A percentile compares a stretch with the other conserved stretches of the same genome.
These are phyloP conservation scores for Orbilia blumenaviensis DNA, from an alignment of 2,329 filamentous ascomycete species.

Conservation along the genomic window DNA sequence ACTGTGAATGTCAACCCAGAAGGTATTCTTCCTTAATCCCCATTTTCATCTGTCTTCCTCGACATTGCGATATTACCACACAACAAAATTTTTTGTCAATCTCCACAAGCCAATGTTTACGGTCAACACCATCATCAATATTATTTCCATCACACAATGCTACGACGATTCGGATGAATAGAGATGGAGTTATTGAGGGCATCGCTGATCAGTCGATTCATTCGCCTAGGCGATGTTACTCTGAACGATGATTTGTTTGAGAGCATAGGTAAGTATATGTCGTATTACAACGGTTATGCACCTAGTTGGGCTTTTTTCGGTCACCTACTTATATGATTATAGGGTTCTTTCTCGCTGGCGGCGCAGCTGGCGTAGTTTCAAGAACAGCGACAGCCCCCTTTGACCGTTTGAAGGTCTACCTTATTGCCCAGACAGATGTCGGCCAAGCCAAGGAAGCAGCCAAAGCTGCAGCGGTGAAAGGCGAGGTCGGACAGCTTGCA, in stretches of 20 bases:
- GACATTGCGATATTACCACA: neutral
- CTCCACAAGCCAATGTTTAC: neutral
- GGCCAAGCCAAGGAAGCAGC: conserved; percentile 68
- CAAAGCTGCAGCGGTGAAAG: conserved; percentile 72
- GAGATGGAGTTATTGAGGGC: conserved; percentile 1
- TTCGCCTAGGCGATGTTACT: conserved; percentile 41
- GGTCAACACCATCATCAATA: conserved; percentile 50
- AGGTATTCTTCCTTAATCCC: conserved; percentile 74
- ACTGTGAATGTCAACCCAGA: conserved; percentile 90
- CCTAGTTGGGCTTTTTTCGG: conserved; percentile 69
- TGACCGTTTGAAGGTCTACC: conserved; percentile 95
- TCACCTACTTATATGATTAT: conserved; percentile 75
- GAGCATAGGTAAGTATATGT: conserved; percentile 32
- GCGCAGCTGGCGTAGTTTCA: conserved; percentile 91
- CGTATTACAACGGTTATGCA: conserved; percentile 57
- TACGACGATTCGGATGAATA: conserved; percentile 48
- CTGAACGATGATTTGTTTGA: conserved; percentile 48
- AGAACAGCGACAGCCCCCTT: conserved; percentile 94
- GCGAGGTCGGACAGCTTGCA: conserved; percentile 71
- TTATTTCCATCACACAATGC: conserved; percentile 44
- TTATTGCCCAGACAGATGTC: conserved; percentile 83
- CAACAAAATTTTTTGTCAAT: conserved; percentile 60
- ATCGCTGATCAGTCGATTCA: conserved; percentile 20
- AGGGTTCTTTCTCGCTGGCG: conserved; percentile 98
- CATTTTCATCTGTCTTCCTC: conserved; percentile 77